Percentiles rank a stretch among this genome's conserved stretches.
These are phyloP conservation scores for Aspergillus eucalypticola DNA, from an alignment of 2,329 filamentous ascomycete genomes.

Conservation along the genomic window DNA sequence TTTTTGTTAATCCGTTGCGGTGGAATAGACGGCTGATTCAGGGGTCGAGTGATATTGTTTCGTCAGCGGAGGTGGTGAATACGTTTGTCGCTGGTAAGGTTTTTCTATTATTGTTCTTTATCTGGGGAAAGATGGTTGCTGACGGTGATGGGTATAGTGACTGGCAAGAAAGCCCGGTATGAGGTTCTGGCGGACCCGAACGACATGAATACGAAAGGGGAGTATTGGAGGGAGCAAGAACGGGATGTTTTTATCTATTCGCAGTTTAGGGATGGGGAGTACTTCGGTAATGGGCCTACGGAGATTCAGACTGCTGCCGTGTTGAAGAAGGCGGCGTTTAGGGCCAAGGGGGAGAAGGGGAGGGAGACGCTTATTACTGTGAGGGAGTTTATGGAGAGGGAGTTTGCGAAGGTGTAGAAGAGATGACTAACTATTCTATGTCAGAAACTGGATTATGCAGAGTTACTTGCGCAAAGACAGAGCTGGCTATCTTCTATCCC, in stretches of 20 bases:
- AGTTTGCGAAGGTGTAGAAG: not conserved
- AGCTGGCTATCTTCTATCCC: too few relatives aligned
- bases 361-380: not conserved
- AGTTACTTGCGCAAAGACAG: too few relatives aligned
- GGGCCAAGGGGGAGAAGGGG: not conserved
- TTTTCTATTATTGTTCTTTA: slow-evolving; percentile 27
- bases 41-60: slow-evolving; percentile 39
- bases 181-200: slow-evolving; percentile 9
- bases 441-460: too few relatives aligned
- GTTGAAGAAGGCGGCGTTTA: slow-evolving; percentile 23
- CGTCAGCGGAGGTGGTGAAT: slow-evolving; percentile 31
- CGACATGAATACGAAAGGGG: slow-evolving; percentile 35
- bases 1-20: slow-evolving; percentile 43
- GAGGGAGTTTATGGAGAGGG: slow-evolving; percentile 1
- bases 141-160: not conserved
- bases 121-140: not conserved
- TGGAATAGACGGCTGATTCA: slow-evolving; percentile 43
- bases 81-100: slow-evolving; percentile 39
- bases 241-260: slow-evolving; percentile 43
- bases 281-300: slow-evolving; percentile 32
- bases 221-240: slow-evolving; percentile 20
- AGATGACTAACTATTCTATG: too few relatives aligned
- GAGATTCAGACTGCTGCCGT: slow-evolving; percentile 26
- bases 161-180: not conserved
- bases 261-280: slow-evolving; percentile 36